phyloP scores from a whole-genome alignment of 352 stramenopile genomes.

The Pythium volutum region DNA sequence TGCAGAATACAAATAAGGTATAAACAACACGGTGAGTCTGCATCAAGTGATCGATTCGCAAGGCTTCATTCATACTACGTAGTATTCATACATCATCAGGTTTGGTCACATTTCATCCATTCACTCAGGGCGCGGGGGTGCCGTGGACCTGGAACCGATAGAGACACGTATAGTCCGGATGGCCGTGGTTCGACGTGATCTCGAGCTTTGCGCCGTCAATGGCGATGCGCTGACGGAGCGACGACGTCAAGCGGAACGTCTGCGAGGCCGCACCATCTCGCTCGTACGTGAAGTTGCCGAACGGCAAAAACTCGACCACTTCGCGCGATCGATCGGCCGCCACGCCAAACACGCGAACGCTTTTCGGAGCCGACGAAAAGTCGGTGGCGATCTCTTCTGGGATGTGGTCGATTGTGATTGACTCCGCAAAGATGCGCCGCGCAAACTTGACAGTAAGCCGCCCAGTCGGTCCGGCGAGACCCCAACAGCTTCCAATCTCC shows the following conservation, averaged over 20 bases:
- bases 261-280: conserved; percentile 51
- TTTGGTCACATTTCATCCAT: not conserved
- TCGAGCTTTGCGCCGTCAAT: conserved; percentile 76
- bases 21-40: not conserved
- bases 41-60: not conserved
- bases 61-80: not conserved
- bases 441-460: conserved; percentile 76
- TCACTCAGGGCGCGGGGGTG: conserved; percentile 9
- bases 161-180: conserved; percentile 86
- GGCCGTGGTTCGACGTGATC: conserved; percentile 79
- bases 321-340: conserved; percentile 36
- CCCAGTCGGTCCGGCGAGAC: conserved; percentile 46
- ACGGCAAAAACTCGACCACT: conserved; percentile 46
- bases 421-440: conserved; percentile 55
- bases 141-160: conserved; percentile 89
- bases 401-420: conserved; percentile 83
- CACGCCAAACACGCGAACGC: conserved; percentile 64
- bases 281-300: conserved; percentile 76
- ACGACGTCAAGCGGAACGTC: conserved; percentile 56
- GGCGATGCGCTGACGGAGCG: conserved; percentile 37
- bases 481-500: conserved; percentile 85
- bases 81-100: conserved; percentile 17
- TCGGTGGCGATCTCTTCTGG: conserved; percentile 61
- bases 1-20: not conserved
- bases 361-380: conserved; percentile 61